Evolutionary conservation across 2,329 filamentous ascomycete species (phyloP), one percentile per base, ranked within the genome.

Genomic region (Trichoderma semiorbis): DNA sequence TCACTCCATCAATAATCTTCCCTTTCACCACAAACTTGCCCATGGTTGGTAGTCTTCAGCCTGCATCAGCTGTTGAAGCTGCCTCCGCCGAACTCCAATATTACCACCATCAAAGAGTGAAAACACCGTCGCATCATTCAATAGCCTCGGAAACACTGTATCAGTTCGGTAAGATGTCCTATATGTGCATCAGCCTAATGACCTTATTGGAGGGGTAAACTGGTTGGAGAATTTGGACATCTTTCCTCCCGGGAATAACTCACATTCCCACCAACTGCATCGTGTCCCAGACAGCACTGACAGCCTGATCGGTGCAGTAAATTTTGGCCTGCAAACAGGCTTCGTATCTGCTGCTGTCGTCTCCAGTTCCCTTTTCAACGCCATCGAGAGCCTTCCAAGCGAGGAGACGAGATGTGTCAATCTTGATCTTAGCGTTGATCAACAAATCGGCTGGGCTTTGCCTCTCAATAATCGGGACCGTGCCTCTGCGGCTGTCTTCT

Each of bases 41-140:
- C 63, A 65, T 34, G 63, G 63, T 3, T 34, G 12, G 28, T 65
- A 65, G 28, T 65, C 43, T 26, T 65, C 14, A 8, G 28, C 43
- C 43, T 65, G 63, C 63, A 65, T 65, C 39, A 65, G n/a, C 47
- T 30, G 63, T 18, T 65, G 63, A 34, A 65, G 63, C 43, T 65
- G 63, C n/a, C 63, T 32, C 30, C 63, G 43, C 8, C 63, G 43
- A 26, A 65, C 63, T 12, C 63, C 63, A 53, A 65, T 65, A 12
- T 65, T 65, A 34, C 63, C 63, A 24, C 63, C 63, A 36, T 65
- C 63, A 55, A 65, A 65, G 7, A 65, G 26, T 21, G 63, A 65
- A 30, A 65, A 65, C 16, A 65, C 63, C 3, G 63, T 34, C 18
- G 63, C 63, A 26, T 65, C 63, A 18, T 36, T 65, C n/a, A 65